Percentiles rank a stretch among this genome's conserved stretches.
Evolutionary conservation across 768 basidiomycete genomes (phyloP).

Genomic region (Tephrocybe sp.): DNA sequence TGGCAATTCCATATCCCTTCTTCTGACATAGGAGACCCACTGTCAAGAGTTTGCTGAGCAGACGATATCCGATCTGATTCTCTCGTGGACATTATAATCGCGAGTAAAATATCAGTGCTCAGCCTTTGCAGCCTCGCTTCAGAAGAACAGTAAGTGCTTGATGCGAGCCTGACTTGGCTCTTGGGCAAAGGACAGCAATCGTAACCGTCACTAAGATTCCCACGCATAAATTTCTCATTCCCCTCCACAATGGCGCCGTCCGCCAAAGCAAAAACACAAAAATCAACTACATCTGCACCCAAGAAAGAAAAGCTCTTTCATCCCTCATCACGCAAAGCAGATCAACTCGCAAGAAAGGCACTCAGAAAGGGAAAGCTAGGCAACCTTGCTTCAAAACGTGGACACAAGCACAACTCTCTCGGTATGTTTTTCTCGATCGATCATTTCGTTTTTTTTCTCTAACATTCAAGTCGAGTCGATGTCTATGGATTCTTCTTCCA

Average conservation of each 20-base stretch:
- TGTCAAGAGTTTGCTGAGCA: constrained; percentile 70
- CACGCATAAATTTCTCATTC: constrained; percentile 14
- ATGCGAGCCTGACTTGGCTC: too few species aligned
- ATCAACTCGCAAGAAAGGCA: constrained; percentile 64
- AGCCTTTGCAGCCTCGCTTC: too few species aligned
- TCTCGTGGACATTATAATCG: constrained; percentile 40
- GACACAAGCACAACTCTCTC: constrained; percentile 51
- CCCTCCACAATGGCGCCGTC: constrained; percentile 34
- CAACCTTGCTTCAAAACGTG: constrained; percentile 51
- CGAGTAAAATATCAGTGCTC: background rate
- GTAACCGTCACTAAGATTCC: constrained; percentile 2
- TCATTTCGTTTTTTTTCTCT: constrained; percentile 5
- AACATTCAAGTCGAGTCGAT: constrained; percentile 45
- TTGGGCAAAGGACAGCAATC: too few species aligned
- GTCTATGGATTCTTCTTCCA: constrained; percentile 76
- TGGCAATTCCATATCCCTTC: background rate
- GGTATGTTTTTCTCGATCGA: constrained; percentile 34
- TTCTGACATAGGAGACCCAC: constrained; percentile 36
- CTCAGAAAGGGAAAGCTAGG: constrained; percentile 68
- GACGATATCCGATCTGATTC: constrained; percentile 60
- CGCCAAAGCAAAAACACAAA: constrained; percentile 36
- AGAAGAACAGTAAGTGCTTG: too few species aligned
- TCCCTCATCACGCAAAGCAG: constrained; percentile 81
- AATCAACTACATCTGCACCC: constrained; percentile 21
- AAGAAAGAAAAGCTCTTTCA: constrained; percentile 83